Percentiles rank a stretch among this genome's conserved stretches.
phyloP scores from a whole-genome alignment of 1,139 yeast species.

The Suhomyces anneliseae region DNA sequence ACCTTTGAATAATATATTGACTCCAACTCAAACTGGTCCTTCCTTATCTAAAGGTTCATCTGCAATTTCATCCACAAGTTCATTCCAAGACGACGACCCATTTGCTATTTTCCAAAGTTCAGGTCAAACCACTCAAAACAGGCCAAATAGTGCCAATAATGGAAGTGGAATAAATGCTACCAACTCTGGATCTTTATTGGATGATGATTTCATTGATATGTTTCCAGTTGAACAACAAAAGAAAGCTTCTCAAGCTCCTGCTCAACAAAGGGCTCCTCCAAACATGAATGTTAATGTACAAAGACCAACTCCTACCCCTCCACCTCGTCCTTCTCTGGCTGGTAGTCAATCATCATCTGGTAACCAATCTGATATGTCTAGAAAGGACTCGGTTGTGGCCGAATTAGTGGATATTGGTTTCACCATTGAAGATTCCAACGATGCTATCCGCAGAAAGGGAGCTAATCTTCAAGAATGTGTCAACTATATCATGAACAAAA shows the following conservation, averaged over 20 bases:
- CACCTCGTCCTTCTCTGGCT: neutral
- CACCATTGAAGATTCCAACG: constrained; percentile 56
- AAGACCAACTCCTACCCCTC: neutral
- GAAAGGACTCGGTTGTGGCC: constrained; percentile 58
- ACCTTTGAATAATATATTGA: neutral
- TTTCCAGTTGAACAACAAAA: constrained; percentile 14
- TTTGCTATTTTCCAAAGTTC: constrained; percentile 18
- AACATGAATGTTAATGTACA: neutral
- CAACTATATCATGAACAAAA: constrained; percentile 56
- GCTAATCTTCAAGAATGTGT: constrained; percentile 66
- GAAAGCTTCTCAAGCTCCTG: neutral
- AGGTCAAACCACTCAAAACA: neutral
- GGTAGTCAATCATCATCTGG: neutral
- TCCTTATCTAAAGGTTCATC: constrained; percentile 9
- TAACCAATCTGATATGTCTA: constrained; percentile 1
- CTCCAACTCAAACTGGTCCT: constrained; percentile 5
- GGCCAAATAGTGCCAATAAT: neutral
- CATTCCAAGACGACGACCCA: constrained; percentile 15
- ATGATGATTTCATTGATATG: constrained; percentile 47
- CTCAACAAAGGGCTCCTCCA: neutral
- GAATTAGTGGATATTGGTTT: constrained; percentile 82
- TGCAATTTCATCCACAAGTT: constrained; percentile 8
- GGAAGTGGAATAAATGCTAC: neutral
- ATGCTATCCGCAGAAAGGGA: constrained; percentile 61
- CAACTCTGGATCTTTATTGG: constrained; percentile 24